Evolutionary conservation across 495 filamentous ascomycete species (phyloP).

Genomic region (Neurospora sp.): DNA sequence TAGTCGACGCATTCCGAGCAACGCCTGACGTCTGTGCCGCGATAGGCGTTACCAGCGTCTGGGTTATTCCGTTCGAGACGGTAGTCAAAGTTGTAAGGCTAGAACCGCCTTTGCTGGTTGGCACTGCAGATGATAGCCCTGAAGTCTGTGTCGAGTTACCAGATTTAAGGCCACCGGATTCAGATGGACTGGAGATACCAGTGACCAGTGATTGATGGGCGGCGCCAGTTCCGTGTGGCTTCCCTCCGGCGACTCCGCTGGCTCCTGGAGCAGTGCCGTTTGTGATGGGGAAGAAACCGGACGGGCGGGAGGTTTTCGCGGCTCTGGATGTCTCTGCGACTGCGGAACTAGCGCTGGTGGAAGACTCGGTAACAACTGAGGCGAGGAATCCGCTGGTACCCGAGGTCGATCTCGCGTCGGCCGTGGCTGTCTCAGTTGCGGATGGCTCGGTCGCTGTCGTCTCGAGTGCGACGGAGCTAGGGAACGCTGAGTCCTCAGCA

Average conservation of each 20-base stretch:
- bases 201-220: background rate
- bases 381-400: background rate
- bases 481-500: background rate
- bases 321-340: background rate
- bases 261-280: conserved; percentile 1
- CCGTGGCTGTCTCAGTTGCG: background rate
- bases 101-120: background rate
- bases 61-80: conserved; percentile 1
- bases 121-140: background rate
- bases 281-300: background rate
- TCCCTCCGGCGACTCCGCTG: background rate
- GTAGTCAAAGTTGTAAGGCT: conserved; percentile 1
- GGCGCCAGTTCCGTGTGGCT: background rate
- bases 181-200: background rate
- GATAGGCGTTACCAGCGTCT: background rate
- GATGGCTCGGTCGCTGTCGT: background rate
- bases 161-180: background rate
- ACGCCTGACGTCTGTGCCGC: background rate
- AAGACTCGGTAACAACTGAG: background rate
- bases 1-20: background rate
- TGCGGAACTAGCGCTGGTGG: background rate
- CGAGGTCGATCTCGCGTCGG: background rate
- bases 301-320: background rate
- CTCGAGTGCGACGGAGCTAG: background rate
- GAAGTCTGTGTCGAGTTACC: background rate